Conservation (phyloP, 78 protist species). For the Isochrysis galbana region DNA sequence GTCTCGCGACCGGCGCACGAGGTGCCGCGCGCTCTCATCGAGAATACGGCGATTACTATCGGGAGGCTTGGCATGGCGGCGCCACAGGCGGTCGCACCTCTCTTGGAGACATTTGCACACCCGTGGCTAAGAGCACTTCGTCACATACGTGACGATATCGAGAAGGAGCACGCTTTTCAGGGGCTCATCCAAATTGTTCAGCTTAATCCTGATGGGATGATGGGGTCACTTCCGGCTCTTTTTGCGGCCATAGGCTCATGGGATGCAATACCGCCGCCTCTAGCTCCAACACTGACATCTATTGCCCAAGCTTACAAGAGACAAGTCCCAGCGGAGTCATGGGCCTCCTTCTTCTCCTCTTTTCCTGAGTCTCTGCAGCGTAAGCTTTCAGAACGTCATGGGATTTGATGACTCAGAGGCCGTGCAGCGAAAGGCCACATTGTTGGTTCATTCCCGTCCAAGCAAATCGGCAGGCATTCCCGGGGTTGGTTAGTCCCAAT, state of each 20-base stretch:
- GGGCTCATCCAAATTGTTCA: constrained; percentile 63
- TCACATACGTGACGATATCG: constrained; percentile 67
- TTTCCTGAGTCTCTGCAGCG: neutral
- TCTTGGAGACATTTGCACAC: neutral
- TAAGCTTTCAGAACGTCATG: no score
- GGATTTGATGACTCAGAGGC: no score
- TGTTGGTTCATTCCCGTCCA: no score
- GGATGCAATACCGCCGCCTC: constrained; percentile 25
- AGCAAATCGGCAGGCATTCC: no score
- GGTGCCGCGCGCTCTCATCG: constrained; percentile 3
- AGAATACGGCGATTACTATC: constrained; percentile 62
- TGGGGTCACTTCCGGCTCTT: constrained; percentile 36
- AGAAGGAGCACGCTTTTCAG: constrained; percentile 77
- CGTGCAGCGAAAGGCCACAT: no score
- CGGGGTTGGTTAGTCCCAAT: no score
- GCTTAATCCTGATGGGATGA: constrained; percentile 60
- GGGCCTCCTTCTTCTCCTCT: neutral
- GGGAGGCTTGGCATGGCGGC: constrained; percentile 64
- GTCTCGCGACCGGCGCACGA: neutral
- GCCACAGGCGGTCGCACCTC: constrained; percentile 22
- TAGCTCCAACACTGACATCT: neutral
- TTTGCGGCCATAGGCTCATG: constrained; percentile 77
- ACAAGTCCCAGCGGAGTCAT: neutral
- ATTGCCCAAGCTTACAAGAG: neutral
- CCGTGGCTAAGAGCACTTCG: constrained; percentile 68